Conservation (phyloP, 441 rosid species). For the Eutrema salsugineum region DNA sequence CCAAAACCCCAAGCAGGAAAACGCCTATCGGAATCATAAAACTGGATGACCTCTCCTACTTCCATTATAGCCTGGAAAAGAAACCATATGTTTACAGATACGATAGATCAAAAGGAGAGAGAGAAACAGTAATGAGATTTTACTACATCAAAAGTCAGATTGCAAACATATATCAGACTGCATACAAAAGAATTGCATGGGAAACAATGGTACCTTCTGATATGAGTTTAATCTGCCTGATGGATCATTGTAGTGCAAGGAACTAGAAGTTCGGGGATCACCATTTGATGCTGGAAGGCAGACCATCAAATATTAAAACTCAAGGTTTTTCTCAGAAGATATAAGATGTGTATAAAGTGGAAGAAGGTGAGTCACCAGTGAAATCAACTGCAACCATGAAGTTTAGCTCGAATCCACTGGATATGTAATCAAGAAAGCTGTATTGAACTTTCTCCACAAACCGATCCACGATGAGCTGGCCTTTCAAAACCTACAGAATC, state of each 20-base stretch:
- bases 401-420: conserved; percentile 81
- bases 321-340: not conserved
- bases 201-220: conserved; percentile 52
- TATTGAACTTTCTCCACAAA: conserved; percentile 57
- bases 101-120: not conserved
- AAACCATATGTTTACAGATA: not conserved
- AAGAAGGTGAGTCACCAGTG: conserved; percentile 50
- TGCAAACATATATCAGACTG: not conserved
- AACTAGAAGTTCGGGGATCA: conserved; percentile 54
- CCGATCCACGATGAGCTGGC: conserved; percentile 70
- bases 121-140: not conserved
- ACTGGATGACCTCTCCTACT: conserved; percentile 82
- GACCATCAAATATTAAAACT: not conserved
- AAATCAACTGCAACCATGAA: conserved; percentile 95
- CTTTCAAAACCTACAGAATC: conserved; percentile 47
- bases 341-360: not conserved
- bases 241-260: conserved; percentile 82
- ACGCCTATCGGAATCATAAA: conserved; percentile 72
- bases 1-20: conserved; percentile 96
- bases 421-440: conserved; percentile 79
- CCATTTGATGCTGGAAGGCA: conserved; percentile 74
- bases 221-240: conserved; percentile 72
- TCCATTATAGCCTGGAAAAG: conserved; percentile 69
- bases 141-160: not conserved
- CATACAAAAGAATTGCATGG: not conserved